Conservation (phyloP, 805 yeast species). For the Wickerhamia fluorescens region DNA sequence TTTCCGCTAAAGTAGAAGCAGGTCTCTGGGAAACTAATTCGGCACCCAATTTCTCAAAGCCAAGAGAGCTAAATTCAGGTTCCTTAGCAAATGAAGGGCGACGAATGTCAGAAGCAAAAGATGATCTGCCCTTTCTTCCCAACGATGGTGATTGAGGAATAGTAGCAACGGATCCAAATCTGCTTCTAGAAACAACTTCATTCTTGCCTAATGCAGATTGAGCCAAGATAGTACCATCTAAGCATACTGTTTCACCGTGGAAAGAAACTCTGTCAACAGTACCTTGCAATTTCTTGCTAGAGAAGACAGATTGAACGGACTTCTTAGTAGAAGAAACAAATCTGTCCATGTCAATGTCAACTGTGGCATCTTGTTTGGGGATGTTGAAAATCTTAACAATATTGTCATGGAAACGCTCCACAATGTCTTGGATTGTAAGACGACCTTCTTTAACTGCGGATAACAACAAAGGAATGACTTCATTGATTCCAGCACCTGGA, state of each 20-base stretch:
- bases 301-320: slow-evolving; percentile 33
- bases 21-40: slow-evolving; percentile 69
- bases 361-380: slow-evolving; percentile 69
- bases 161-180: slow-evolving; percentile 29
- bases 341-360: slow-evolving; percentile 83
- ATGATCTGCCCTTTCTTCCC: slow-evolving; percentile 27
- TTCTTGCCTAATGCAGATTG: slow-evolving; percentile 54
- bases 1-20: slow-evolving; percentile 65
- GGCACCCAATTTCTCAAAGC: slow-evolving; percentile 47
- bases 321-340: slow-evolving; percentile 32
- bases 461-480: slow-evolving; percentile 74
- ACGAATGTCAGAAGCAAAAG: slow-evolving; percentile 25
- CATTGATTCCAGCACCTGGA: slow-evolving; percentile 74
- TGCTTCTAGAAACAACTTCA: slow-evolving; percentile 39
- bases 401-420: slow-evolving; percentile 65
- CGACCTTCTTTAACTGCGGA: slow-evolving; percentile 71
- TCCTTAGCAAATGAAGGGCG: slow-evolving; percentile 34
- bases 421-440: slow-evolving; percentile 66
- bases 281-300: slow-evolving; percentile 54
- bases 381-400: slow-evolving; percentile 80
- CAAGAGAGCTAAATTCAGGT: slow-evolving; percentile 20
- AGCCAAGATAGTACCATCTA: slow-evolving; percentile 72
- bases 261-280: slow-evolving; percentile 84
- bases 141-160: slow-evolving; percentile 25
- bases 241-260: slow-evolving; percentile 70